Evolutionary conservation across 1,139 yeast genomes (phyloP).

Genomic region (Magnusiomyces paraingens): DNA sequence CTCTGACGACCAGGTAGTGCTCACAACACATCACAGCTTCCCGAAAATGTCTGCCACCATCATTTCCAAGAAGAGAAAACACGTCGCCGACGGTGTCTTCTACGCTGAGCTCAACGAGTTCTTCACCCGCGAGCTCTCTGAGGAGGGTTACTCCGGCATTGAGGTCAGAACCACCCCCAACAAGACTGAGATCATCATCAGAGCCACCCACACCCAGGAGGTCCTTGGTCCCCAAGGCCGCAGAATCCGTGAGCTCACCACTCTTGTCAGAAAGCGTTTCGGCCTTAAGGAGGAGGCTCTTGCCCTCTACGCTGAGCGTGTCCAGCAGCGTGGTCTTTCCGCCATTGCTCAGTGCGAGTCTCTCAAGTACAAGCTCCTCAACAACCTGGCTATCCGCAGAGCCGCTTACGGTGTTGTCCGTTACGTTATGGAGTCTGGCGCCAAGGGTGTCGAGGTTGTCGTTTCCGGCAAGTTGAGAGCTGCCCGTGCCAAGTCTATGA

Average conservation of each 20-base stretch:
- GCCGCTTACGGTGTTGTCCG: constrained; percentile 99
- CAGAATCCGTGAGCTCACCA: constrained; percentile 98
- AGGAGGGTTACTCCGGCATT: constrained; percentile 99
- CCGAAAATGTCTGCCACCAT: constrained; percentile 11
- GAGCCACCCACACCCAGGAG: constrained; percentile 98
- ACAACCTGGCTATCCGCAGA: constrained; percentile 99
- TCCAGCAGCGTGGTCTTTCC: constrained; percentile 98
- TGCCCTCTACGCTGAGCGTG: constrained; percentile 97
- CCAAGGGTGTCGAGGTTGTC: constrained; percentile 99
- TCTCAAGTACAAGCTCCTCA: constrained; percentile 93
- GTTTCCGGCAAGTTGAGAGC: constrained; percentile 99
- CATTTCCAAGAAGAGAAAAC: constrained; percentile 41
- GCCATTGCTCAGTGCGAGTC: constrained; percentile 99
- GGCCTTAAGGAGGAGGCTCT: constrained; percentile 91
- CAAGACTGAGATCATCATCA: constrained; percentile 96
- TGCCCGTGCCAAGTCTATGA: constrained; percentile 99
- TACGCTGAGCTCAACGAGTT: constrained; percentile 99
- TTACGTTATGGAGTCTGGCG: constrained; percentile 99
- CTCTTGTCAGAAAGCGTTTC: constrained; percentile 98
- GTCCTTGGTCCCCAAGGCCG: constrained; percentile 99
- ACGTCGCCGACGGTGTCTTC: constrained; percentile 99
- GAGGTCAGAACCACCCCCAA: constrained; percentile 99
- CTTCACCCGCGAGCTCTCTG: constrained; percentile 99
- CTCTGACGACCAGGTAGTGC: too few species aligned
- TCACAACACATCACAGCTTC: too few species aligned